Evolutionary conservation across 148 eudicot species (phyloP).

Genomic region (Cornus controversa): DNA sequence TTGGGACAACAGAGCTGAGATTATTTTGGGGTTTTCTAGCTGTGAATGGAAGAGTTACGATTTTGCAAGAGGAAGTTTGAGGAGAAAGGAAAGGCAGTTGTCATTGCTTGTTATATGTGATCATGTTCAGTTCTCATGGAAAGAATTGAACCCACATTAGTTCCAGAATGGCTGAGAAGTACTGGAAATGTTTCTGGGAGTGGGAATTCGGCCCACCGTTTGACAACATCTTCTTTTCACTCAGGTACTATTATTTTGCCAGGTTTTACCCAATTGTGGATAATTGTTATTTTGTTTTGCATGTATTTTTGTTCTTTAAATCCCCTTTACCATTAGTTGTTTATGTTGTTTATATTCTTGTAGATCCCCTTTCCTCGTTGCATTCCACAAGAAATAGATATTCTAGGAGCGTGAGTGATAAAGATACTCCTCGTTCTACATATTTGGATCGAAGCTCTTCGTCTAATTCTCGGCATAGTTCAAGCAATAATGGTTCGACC

Average conservation of each 20-base stretch:
- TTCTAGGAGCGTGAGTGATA: constrained; percentile 39
- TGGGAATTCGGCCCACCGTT: constrained; percentile 57
- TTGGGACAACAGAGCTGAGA: neutral
- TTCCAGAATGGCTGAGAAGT: constrained; percentile 89
- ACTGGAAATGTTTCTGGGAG: constrained; percentile 33
- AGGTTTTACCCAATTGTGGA: neutral
- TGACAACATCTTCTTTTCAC: constrained; percentile 35
- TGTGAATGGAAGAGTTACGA: neutral
- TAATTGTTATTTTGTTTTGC: neutral
- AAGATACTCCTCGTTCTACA: constrained; percentile 31
- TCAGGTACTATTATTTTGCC: constrained; percentile 34
- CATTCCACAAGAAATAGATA: constrained; percentile 42
- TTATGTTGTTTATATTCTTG: constrained; percentile 2
- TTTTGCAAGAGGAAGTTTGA: neutral
- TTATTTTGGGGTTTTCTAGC: neutral
- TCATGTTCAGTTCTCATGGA: constrained; percentile 83
- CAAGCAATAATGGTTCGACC: constrained; percentile 61
- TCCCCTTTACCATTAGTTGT: neutral
- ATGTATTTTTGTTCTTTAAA: neutral
- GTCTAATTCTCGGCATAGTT: constrained; percentile 55
- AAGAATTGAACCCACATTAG: constrained; percentile 87
- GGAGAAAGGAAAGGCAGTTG: constrained; percentile 12
- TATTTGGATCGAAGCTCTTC: constrained; percentile 49
- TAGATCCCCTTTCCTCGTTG: constrained; percentile 40
- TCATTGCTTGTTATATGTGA: constrained; percentile 21